Evolutionary conservation across 768 basidiomycete genomes (phyloP).

Genomic region (Calocybe cyanea): DNA sequence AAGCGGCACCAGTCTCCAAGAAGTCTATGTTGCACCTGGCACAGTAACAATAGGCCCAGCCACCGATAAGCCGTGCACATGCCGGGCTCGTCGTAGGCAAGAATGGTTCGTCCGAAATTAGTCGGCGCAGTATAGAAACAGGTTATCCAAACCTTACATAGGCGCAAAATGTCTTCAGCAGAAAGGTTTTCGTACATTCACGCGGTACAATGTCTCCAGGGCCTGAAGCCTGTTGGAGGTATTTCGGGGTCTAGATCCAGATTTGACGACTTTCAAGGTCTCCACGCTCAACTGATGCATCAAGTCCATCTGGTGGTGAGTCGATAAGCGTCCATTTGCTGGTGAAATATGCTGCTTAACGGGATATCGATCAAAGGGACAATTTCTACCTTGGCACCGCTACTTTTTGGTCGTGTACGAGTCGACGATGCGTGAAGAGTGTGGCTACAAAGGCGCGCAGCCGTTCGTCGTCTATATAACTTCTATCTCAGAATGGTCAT

Average conservation of each 20-base stretch:
- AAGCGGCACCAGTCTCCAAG: too few species aligned
- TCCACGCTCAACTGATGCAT: background rate
- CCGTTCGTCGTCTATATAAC: conserved; percentile 15
- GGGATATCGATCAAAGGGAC: background rate
- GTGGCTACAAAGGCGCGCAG: conserved; percentile 20
- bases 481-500: background rate
- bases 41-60: too few species aligned
- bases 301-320: too few species aligned
- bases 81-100: too few species aligned
- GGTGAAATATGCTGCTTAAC: too few species aligned
- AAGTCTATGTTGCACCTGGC: too few species aligned
- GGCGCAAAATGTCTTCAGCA: background rate
- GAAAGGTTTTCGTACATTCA: background rate
- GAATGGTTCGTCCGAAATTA: too few species aligned
- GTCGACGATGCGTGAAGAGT: conserved; percentile 20
- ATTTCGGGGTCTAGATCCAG: background rate
- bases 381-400: conserved; percentile 29
- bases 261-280: background rate
- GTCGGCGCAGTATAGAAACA: too few species aligned
- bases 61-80: too few species aligned
- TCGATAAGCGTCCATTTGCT: too few species aligned
- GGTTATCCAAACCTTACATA: background rate
- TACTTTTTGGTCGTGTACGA: conserved; percentile 21
- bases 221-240: background rate
- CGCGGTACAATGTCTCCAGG: background rate